These are phyloP conservation scores for Colletotrichum sansevieriae DNA, from an alignment of 2,329 filamentous ascomycete genomes.

Conservation along the genomic window DNA sequence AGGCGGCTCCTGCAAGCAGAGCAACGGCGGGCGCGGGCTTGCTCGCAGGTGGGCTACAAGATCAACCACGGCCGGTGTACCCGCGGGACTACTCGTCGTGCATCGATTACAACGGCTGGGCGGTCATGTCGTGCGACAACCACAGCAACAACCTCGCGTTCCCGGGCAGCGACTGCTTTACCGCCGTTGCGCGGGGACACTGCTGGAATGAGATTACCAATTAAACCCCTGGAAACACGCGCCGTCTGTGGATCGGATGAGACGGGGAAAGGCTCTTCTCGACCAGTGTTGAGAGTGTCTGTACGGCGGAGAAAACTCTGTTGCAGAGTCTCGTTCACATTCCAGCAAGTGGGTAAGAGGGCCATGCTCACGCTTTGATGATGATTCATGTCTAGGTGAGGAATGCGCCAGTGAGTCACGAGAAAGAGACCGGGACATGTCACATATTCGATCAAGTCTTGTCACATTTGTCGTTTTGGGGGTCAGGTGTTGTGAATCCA, in stretches of 20 bases:
- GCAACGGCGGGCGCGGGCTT: constrained; percentile 27
- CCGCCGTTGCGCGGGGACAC: constrained; percentile 35
- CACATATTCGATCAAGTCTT: constrained; percentile 7
- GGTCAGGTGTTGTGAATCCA: constrained; percentile 11
- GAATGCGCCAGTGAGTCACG: constrained; percentile 21
- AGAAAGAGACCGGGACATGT: not conserved
- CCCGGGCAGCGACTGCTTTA: constrained; percentile 14
- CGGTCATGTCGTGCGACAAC: constrained; percentile 20
- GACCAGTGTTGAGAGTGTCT: too few species aligned
- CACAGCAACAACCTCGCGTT: constrained; percentile 24
- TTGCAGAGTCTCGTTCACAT: constrained; percentile 31
- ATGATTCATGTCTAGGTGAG: not conserved
- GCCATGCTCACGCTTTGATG: constrained; percentile 9
- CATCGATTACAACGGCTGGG: constrained; percentile 29
- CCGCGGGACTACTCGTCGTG: constrained; percentile 22
- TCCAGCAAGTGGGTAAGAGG: constrained; percentile 6
- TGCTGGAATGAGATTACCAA: constrained; percentile 30
- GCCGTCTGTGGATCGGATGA: too few species aligned
- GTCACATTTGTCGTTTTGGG: not conserved
- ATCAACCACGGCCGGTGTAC: constrained; percentile 32
- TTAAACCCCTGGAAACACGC: too few species aligned
- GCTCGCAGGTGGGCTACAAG: constrained; percentile 24
- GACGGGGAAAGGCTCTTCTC: too few species aligned
- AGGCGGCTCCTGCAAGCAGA: constrained; percentile 32
- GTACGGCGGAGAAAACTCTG: not conserved